Percentiles rank a stretch among this genome's conserved stretches.
Conservation (phyloP, 208 protist species). For the Herpetomonas muscarum region DNA sequence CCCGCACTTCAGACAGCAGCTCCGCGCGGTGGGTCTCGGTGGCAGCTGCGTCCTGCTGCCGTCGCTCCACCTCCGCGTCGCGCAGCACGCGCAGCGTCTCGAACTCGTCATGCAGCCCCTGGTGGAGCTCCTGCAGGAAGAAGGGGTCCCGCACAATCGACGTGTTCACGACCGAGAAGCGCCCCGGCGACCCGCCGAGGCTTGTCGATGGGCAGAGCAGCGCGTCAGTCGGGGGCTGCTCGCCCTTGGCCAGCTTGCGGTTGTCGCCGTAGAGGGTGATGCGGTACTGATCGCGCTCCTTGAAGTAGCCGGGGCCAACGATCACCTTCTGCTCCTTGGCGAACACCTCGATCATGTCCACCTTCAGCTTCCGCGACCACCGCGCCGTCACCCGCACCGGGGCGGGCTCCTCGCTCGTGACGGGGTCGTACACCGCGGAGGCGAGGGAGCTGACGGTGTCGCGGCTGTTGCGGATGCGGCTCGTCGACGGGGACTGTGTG, state of each 20-base stretch:
- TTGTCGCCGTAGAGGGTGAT: slow-evolving; percentile 15
- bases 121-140: slow-evolving; percentile 19
- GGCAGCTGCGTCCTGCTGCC: background rate
- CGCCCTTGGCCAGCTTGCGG: slow-evolving; percentile 9
- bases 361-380: slow-evolving; percentile 35
- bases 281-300: slow-evolving; percentile 17
- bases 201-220: slow-evolving; percentile 12
- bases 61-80: slow-evolving; percentile 6
- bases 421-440: background rate
- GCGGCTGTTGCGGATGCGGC: background rate
- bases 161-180: background rate
- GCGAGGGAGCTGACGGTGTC: background rate
- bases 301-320: slow-evolving; percentile 16
- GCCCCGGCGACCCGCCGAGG: background rate
- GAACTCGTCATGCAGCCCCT: slow-evolving; percentile 19
- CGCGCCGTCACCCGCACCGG: background rate
- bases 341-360: slow-evolving; percentile 5
- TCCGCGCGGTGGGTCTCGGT: background rate
- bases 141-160: slow-evolving; percentile 13
- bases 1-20: background rate
- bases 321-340: slow-evolving; percentile 19
- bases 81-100: slow-evolving; percentile 1
- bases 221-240: slow-evolving; percentile 1
- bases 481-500: background rate
- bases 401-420: background rate